Conservation (phyloP, 2,329 filamentous ascomycete genomes). For the Botrytis porri region DNA sequence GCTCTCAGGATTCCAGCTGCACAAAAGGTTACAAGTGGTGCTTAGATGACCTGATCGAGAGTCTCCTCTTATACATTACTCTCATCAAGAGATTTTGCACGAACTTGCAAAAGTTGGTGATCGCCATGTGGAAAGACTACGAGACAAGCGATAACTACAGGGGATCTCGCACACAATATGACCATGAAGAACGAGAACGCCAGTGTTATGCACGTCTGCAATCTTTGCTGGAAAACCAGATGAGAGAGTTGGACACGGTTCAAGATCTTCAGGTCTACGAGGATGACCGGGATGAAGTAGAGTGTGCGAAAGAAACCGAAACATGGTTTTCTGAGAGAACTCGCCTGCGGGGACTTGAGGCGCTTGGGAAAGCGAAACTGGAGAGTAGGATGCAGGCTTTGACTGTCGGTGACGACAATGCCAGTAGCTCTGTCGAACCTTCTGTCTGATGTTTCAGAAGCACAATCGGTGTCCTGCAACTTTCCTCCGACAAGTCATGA, state of each 20-base stretch:
- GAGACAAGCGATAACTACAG: neutral
- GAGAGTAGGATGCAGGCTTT: neutral
- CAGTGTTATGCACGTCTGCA: neutral
- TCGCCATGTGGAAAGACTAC: neutral
- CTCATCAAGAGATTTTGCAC: neutral
- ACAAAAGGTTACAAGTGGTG: rapidly evolving
- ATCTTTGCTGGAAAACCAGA: neutral
- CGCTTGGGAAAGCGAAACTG: neutral
- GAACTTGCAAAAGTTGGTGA: neutral
- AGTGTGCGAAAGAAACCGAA: neutral
- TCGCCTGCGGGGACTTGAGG: neutral
- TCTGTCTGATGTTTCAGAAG: neutral
- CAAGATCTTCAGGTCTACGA: neutral
- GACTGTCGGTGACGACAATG: neutral
- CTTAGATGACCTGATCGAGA: neutral
- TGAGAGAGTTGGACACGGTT: neutral
- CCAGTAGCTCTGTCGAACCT: no score
- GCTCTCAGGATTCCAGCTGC: neutral
- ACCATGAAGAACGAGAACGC: neutral
- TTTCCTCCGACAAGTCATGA: neutral
- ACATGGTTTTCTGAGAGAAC: neutral
- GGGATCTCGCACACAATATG: neutral
- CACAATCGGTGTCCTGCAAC: rapidly evolving
- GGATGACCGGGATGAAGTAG: neutral
- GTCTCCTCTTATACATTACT: neutral